Evolutionary conservation across 768 basidiomycete species (phyloP).

Genomic region (Agrocybe pediades): DNA sequence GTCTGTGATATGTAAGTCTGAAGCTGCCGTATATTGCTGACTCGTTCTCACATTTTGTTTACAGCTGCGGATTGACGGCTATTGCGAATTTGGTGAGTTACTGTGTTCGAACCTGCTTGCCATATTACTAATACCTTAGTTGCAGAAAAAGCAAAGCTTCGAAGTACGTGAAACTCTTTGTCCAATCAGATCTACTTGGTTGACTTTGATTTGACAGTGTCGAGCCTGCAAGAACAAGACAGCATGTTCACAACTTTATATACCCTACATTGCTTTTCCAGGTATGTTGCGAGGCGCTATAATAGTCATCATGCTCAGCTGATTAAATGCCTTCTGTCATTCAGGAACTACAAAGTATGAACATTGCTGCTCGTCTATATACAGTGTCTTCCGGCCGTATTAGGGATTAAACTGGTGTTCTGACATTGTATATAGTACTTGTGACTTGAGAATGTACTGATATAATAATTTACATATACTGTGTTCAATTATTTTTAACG

Average conservation of each 20-base stretch:
- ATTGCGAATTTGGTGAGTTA: constrained; percentile 90
- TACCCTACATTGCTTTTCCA: constrained; percentile 96
- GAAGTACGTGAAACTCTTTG: constrained; percentile 48
- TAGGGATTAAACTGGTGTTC: constrained; percentile 53
- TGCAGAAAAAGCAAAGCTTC: constrained; percentile 95
- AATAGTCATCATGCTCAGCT: background rate
- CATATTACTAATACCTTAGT: constrained; percentile 1
- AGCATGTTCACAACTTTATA: constrained; percentile 86
- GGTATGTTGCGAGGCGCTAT: constrained; percentile 41
- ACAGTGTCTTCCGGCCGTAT: constrained; percentile 87
- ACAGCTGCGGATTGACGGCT: constrained; percentile 91
- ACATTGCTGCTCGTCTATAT: constrained; percentile 86
- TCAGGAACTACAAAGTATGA: constrained; percentile 94
- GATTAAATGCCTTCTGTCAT: constrained; percentile 3
- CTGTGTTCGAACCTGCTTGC: background rate
- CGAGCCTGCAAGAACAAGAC: constrained; percentile 98
- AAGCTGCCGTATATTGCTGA: background rate
- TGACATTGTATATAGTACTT: constrained; percentile 30
- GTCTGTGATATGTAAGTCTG: constrained; percentile 90
- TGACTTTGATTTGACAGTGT: constrained; percentile 52
- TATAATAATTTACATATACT: constrained; percentile 35
- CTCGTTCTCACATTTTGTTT: constrained; percentile 15
- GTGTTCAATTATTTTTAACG: constrained; percentile 10
- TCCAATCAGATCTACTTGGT: background rate
- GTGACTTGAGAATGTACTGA: constrained; percentile 31